Evolutionary conservation across 2,329 filamentous ascomycete species (phyloP), one percentile per base, ranked within the genome.

Genomic region (Paecilomyces sp.): DNA sequence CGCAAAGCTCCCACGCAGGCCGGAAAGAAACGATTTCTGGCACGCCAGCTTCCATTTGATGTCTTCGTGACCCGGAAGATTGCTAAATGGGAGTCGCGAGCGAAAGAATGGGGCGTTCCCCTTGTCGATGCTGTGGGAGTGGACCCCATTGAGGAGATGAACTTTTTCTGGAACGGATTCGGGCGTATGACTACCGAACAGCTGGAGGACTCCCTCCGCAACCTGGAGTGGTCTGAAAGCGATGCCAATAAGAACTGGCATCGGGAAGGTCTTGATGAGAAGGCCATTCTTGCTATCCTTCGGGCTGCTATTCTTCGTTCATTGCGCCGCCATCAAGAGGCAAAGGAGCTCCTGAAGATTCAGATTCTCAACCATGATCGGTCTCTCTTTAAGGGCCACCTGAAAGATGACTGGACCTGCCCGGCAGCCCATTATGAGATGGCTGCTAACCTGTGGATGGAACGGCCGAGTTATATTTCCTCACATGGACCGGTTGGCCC

Each of bases 11-110:
- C 90, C 0, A 81, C 84, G 0, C 82, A 90, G 56, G 88, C 89
- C 0, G 92, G 92, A 47, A 92, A 90, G 76, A 96, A 96, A 77
- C 86, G 86, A 50, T 91, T 99, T 73, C 90, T 97, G 88, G 89
- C 91, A 0, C 85, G 88, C 24, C 91, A 95, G 68, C 80, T 97
- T 11, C 94, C 94, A 0, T 92, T 99, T 63, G 94, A 99, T 72
- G 80, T 88, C 3, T 97, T 95, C 67, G 86, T 94, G 12, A 81
- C 84, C 57, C 86, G 92, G 60, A 97, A 96, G 77, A 76, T 97
- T 13, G 82, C 85, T 58, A 96, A 96, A 74, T 97, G 92, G 92
- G 88, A 95, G 68, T 85, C 86, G 31, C 83, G 91, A 24, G 86
- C 89, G 3, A 88, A 87, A 68, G 79, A 83, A 54, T 83, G 87